Evolutionary conservation across 1,284 basidiomycete species (phyloP).

Genomic region (Papiliotrema nemorosa): DNA sequence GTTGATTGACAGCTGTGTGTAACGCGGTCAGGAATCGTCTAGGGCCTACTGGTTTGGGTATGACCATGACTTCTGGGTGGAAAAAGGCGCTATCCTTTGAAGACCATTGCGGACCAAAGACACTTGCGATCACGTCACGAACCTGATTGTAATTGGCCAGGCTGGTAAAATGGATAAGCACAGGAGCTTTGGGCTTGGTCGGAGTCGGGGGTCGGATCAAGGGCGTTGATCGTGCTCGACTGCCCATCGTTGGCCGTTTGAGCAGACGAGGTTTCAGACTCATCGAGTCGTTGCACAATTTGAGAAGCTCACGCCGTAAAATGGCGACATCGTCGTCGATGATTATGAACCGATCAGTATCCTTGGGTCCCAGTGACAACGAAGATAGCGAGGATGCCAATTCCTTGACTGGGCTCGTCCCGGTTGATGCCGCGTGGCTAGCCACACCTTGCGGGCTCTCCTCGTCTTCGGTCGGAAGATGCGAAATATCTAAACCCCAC

Average conservation of each 20-base stretch:
- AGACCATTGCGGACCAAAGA: constrained; percentile 51
- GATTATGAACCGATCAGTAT: constrained; percentile 60
- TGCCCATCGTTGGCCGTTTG: constrained; percentile 71
- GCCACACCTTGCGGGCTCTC: constrained; percentile 8
- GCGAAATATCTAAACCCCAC: constrained; percentile 89
- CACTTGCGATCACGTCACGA: constrained; percentile 75
- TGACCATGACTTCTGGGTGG: constrained; percentile 81
- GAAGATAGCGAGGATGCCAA: too few relatives aligned
- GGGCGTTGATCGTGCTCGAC: constrained; percentile 66
- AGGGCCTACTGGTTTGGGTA: constrained; percentile 92
- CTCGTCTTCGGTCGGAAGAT: constrained; percentile 59
- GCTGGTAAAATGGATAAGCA: constrained; percentile 86
- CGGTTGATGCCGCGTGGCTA: constrained; percentile 28
- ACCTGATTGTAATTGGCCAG: constrained; percentile 80
- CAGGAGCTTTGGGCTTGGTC: constrained; percentile 22
- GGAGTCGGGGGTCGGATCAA: constrained; percentile 53
- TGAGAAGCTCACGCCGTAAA: constrained; percentile 65
- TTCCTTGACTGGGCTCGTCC: not conserved
- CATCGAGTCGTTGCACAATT: constrained; percentile 57
- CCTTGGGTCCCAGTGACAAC: not conserved
- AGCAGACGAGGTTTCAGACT: constrained; percentile 45
- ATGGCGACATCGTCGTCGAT: constrained; percentile 83
- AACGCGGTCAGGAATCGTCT: constrained; percentile 83
- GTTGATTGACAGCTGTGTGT: constrained; percentile 78
- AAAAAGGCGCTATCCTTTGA: constrained; percentile 23